phyloP scores from a whole-genome alignment of 2,329 filamentous ascomycete species.

The Penicillium sp. region DNA sequence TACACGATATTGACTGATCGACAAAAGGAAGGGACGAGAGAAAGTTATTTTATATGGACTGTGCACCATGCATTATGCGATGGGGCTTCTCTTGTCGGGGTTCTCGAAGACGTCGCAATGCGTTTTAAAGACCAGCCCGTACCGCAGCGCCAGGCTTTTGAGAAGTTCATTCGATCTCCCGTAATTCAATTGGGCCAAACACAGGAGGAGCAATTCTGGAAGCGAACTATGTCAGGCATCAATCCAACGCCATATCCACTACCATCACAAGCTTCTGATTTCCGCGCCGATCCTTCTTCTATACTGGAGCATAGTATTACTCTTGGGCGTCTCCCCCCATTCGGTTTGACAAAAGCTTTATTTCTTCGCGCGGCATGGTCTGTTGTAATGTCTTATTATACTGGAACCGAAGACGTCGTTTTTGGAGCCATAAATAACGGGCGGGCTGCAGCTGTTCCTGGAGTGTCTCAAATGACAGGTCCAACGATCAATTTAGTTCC shows the following conservation, averaged over 20 bases:
- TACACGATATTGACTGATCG: not conserved
- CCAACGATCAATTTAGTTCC: constrained; percentile 39
- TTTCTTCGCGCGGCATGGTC: constrained; percentile 35
- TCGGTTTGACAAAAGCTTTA: not conserved
- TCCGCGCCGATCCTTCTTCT: not conserved
- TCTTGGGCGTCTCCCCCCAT: not conserved
- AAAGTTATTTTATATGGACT: constrained; percentile 32
- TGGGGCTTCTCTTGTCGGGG: constrained; percentile 22
- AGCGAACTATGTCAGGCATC: not conserved
- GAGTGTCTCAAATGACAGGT: constrained; percentile 34
- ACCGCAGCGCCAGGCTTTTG: not conserved
- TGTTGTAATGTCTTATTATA: constrained; percentile 29
- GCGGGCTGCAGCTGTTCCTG: constrained; percentile 31
- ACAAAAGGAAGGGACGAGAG: not conserved
- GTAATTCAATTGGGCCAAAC: not conserved
- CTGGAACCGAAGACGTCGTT: constrained; percentile 32
- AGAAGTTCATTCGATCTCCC: not conserved
- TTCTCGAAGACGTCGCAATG: not conserved
- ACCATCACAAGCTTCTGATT: not conserved
- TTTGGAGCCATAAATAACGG: constrained; percentile 39
- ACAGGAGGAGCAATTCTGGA: not conserved
- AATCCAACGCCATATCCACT: not conserved
- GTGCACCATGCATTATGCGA: constrained; percentile 44
- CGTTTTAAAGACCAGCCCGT: not conserved
- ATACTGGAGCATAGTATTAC: not conserved